phyloP scores from a whole-genome alignment of 345 rosid species.

The Gossypium australe region DNA sequence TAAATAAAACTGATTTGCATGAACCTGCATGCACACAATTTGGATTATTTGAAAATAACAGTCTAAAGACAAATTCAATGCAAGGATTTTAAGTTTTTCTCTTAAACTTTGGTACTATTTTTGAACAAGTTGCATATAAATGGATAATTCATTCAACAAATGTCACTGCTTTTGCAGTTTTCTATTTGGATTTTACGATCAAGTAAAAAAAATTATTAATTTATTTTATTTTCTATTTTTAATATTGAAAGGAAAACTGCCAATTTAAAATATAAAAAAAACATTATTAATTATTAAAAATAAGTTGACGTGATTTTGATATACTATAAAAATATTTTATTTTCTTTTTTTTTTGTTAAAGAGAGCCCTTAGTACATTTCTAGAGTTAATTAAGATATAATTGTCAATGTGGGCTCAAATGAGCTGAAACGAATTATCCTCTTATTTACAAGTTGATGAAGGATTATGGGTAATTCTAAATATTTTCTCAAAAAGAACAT shows the following conservation, averaged over 20 bases:
- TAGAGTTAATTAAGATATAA: no score
- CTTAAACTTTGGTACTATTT: not conserved
- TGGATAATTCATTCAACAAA: not conserved
- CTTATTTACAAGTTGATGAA: fast-evolving
- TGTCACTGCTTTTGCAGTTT: not conserved
- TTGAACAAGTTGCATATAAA: not conserved
- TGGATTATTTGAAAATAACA: not conserved
- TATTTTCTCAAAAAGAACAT: fast-evolving
- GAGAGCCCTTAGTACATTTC: no score
- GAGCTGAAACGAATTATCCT: no score
- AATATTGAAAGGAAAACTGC: not conserved
- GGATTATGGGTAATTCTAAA: no score
- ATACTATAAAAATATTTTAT: no score
- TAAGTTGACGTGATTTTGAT: no score
- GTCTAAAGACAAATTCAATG: not conserved
- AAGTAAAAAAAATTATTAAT: not conserved
- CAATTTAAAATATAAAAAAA: not conserved
- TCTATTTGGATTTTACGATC: not conserved
- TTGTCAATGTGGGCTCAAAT: fast-evolving
- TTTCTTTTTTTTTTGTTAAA: no score
- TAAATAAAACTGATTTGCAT: not conserved
- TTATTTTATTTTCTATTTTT: no score
- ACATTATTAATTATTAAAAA: not conserved
- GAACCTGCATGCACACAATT: not conserved
- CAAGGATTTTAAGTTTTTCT: not conserved